A percentile compares a stretch with the other conserved stretches of the same genome.
Conservation (phyloP, 2,329 filamentous ascomycete species). For the Penicillium hordei region DNA sequence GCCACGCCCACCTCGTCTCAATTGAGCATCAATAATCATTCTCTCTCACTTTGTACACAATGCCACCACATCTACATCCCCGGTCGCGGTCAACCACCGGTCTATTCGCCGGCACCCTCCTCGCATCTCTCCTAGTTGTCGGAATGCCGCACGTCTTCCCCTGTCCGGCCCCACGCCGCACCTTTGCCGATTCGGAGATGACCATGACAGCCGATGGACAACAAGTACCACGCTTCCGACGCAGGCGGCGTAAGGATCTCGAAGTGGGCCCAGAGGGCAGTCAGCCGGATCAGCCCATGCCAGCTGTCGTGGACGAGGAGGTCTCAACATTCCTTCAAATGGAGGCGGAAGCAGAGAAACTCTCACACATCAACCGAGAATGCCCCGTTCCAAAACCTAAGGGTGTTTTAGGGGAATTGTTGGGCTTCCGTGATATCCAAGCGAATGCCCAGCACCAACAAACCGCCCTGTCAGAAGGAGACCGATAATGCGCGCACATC, state of each 20-base stretch:
- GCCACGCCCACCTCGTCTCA: constrained; percentile 18
- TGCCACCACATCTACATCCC: constrained; percentile 86
- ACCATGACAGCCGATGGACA: constrained; percentile 44
- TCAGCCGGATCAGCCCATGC: constrained; percentile 15
- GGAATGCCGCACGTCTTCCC: constrained; percentile 85
- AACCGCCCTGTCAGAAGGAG: constrained; percentile 18
- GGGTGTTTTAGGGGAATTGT: constrained; percentile 71
- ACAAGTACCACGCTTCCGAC: constrained; percentile 40
- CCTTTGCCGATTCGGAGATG: constrained; percentile 68
- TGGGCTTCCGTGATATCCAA: constrained; percentile 62
- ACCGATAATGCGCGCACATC: constrained; percentile 7
- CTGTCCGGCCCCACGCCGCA: constrained; percentile 77
- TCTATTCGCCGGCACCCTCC: constrained; percentile 89
- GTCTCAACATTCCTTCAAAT: constrained; percentile 46
- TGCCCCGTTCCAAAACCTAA: constrained; percentile 91
- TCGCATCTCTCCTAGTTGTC: constrained; percentile 88
- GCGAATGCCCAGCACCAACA: constrained; percentile 19
- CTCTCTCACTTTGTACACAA: constrained; percentile 43
- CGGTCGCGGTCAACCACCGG: constrained; percentile 90
- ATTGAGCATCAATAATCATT: constrained; percentile 10
- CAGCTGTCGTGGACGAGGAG: constrained; percentile 39
- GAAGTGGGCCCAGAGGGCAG: constrained; percentile 22
- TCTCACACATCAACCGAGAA: constrained; percentile 60
- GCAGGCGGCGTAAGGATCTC: constrained; percentile 37
- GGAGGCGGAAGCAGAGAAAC: constrained; percentile 41